phyloP scores from a whole-genome alignment of 257 asterid species.

The Salvia splendens region DNA sequence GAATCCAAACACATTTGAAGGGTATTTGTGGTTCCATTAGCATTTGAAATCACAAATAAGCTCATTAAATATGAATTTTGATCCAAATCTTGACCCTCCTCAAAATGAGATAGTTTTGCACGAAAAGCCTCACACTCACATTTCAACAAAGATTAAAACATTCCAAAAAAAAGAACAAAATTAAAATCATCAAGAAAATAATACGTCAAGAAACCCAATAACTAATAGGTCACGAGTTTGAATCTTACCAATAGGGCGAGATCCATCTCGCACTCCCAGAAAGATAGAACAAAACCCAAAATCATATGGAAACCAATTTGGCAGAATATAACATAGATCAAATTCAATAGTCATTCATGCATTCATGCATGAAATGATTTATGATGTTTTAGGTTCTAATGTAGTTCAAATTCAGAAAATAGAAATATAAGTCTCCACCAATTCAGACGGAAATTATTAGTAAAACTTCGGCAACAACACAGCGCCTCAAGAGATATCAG shows the following conservation, averaged over 20 bases:
- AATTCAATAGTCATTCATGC: conserved; percentile 7
- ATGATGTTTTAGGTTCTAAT: background rate
- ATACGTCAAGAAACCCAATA: background rate
- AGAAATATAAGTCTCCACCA: background rate
- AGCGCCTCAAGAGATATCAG: conserved; percentile 4
- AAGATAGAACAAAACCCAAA: background rate
- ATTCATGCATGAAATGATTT: conserved; percentile 12
- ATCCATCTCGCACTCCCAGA: background rate
- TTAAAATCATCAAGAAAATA: background rate
- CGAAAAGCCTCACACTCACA: too few relatives aligned
- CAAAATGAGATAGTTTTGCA: too few relatives aligned
- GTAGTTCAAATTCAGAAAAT: conserved; percentile 5
- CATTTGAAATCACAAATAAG: too few relatives aligned
- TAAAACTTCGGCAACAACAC: conserved; percentile 3
- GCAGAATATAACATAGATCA: background rate
- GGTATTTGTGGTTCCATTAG: too few relatives aligned
- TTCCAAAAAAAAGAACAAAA: background rate
- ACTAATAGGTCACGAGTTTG: background rate
- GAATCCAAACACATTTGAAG: too few relatives aligned
- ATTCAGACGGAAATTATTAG: conserved; percentile 9
- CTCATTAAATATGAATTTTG: too few relatives aligned
- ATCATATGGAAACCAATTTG: background rate
- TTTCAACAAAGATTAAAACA: too few relatives aligned
- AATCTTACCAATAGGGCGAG: background rate
- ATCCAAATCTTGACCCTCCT: too few relatives aligned